Conservation (phyloP, 306 rosid species). For the Trifolium fragiferum region DNA sequence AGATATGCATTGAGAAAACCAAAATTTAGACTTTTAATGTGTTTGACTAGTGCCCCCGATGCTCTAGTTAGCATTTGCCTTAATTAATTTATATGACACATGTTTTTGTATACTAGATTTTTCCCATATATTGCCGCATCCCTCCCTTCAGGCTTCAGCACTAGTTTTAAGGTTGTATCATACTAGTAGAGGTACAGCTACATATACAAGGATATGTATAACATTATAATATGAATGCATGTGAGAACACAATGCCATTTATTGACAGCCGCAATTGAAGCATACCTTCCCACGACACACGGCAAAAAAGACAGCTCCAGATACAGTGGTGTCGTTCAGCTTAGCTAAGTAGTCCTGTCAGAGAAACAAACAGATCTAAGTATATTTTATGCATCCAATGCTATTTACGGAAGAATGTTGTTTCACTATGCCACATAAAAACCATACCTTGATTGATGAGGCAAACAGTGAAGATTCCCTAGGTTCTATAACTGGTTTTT, state of each 20-base stretch:
- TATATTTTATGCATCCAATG: constrained; percentile 28
- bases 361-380: constrained; percentile 34
- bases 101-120: constrained; percentile 11
- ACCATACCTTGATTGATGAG: constrained; percentile 75
- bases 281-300: constrained; percentile 98
- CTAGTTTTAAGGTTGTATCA: constrained; percentile 17
- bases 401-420: constrained; percentile 29
- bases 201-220: neutral
- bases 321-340: constrained; percentile 77
- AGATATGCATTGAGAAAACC: no score
- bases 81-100: constrained; percentile 12
- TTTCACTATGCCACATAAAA: constrained; percentile 32
- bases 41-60: no score
- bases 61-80: neutral
- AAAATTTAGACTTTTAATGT: no score
- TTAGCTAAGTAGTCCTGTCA: constrained; percentile 85
- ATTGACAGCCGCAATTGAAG: constrained; percentile 28
- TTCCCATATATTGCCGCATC: constrained; percentile 4
- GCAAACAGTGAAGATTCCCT: constrained; percentile 85
- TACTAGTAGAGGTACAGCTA: constrained; percentile 14
- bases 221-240: constrained; percentile 8
- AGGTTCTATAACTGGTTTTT: constrained; percentile 95
- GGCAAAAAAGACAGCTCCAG: constrained; percentile 94
- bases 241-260: constrained; percentile 32
- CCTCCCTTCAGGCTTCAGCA: neutral